These are phyloP conservation scores for Tulasnella sp. DNA, from an alignment of 768 basidiomycete genomes.

Conservation along the genomic window DNA sequence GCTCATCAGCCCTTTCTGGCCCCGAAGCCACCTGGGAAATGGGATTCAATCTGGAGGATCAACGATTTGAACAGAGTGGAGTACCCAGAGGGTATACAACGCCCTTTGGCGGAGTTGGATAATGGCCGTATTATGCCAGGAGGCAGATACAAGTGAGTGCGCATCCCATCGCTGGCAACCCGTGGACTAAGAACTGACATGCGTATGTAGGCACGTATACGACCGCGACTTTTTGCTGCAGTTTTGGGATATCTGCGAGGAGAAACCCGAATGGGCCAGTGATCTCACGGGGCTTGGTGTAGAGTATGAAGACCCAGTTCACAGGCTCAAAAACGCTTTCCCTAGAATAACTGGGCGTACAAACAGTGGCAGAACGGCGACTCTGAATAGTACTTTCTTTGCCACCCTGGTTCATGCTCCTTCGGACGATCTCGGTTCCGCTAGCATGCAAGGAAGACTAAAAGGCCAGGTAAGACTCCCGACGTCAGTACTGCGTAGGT, in stretches of 20 bases:
- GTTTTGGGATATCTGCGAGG: constrained; percentile 90
- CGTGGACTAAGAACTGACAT: constrained; percentile 42
- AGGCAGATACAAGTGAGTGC: too few relatives aligned
- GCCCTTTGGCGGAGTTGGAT: too few relatives aligned
- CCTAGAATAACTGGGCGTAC: not conserved
- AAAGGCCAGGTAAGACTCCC: not conserved
- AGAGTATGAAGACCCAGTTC: not conserved
- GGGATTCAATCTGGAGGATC: constrained; percentile 43
- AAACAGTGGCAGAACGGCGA: not conserved
- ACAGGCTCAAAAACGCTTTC: not conserved
- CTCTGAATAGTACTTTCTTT: not conserved
- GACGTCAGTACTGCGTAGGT: not conserved
- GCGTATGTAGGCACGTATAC: constrained; percentile 44
- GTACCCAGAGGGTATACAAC: too few relatives aligned
- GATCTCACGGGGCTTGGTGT: constrained; percentile 43
- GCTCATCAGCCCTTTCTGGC: too few relatives aligned
- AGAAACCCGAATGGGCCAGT: constrained; percentile 67
- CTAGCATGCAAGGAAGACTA: not conserved
- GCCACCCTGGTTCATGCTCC: not conserved
- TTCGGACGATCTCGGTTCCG: not conserved
- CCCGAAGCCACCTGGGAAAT: too few relatives aligned
- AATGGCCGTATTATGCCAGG: too few relatives aligned
- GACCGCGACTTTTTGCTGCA: constrained; percentile 97
- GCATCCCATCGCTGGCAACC: too few relatives aligned
- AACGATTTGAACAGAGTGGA: constrained; percentile 38